Evolutionary conservation across 164 flowering plant genomes (phyloP).

Genomic region (Taxillus chinensis): DNA sequence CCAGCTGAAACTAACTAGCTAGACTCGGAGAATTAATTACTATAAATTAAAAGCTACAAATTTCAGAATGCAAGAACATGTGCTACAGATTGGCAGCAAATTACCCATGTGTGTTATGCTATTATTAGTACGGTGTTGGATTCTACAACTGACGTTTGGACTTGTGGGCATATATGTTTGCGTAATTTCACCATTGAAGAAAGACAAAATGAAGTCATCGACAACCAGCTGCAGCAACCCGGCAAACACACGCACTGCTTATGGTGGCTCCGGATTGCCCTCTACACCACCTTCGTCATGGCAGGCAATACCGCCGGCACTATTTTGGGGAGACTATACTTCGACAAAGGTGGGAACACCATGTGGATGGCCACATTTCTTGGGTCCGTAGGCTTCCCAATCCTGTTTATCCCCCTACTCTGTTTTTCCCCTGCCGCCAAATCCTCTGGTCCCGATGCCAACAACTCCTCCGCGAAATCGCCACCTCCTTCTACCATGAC

Average conservation of each 20-base stretch:
- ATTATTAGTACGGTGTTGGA: not conserved
- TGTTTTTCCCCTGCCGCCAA: slow-evolving; percentile 1
- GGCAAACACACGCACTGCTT: slow-evolving; percentile 1
- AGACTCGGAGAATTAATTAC: no score
- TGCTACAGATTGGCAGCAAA: not conserved
- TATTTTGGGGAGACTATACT: slow-evolving; percentile 34
- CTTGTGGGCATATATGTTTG: not conserved
- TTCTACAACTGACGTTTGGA: not conserved
- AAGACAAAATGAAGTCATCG: not conserved
- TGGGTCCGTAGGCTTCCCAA: slow-evolving; percentile 26
- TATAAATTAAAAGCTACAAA: no score
- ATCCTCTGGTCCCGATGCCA: not conserved
- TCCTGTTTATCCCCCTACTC: slow-evolving; percentile 24
- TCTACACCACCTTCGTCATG: slow-evolving; percentile 19
- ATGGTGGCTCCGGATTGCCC: slow-evolving; percentile 20
- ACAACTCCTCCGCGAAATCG: not conserved
- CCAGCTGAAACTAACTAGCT: no score
- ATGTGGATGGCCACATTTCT: slow-evolving; percentile 24
- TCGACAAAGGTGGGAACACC: slow-evolving; percentile 36
- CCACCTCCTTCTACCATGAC: slow-evolving; percentile 1
- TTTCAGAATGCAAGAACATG: no score
- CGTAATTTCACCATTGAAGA: not conserved
- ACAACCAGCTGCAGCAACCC: not conserved
- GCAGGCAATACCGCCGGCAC: slow-evolving; percentile 21
- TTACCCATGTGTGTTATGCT: not conserved